Base-by-base conservation (phyloP, 805 yeast species). In the Barnettozyma populi region DNA sequence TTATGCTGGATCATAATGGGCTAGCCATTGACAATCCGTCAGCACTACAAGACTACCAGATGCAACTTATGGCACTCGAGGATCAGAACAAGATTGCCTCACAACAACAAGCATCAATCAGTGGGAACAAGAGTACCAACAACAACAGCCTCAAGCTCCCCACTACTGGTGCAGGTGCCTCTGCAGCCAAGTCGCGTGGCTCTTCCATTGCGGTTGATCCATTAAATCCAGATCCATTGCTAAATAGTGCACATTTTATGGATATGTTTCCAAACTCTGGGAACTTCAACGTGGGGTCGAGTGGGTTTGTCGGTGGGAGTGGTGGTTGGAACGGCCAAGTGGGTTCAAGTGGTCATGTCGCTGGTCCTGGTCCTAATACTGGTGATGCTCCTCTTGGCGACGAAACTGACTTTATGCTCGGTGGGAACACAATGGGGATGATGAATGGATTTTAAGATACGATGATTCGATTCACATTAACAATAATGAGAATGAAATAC, bases 21-120 rank as follows among this genome's bases (percentile, higher is more conserved):
- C 35, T 52, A 13, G 48, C 60, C 42, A 54, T 53, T 19, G 62
- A 57, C 39, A 55, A 53, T 43, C 38, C 49, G 48, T 75, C 74
- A 52, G 90, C 90, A 2, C 67, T 87, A 38, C 86, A 84, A 55
- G 95, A 87, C 57, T 87, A 87, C 63, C 95, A 87, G 63, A 81
- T 79, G 72, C 92, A 86, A 62, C 69, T 86, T 55, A 78, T 84
- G 76, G 66, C 84, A 56, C 68, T 87, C 58, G 95, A 87, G 57
- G 79, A 79, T 52, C 90, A 86, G 60, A 86, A 84, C 58, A 82
- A 84, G 61, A 9, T 46, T 27, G 46, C 49, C 27, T 43, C 56
- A 35, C 36, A 25, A 11, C 41, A 35, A 11, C 47, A 36, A 13
- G 18, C 36, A 16, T 16, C 39, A 14, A 31, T 24, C 45, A 44